Conservation (phyloP, 768 basidiomycete genomes). For the Leccinum pellstonianum region DNA sequence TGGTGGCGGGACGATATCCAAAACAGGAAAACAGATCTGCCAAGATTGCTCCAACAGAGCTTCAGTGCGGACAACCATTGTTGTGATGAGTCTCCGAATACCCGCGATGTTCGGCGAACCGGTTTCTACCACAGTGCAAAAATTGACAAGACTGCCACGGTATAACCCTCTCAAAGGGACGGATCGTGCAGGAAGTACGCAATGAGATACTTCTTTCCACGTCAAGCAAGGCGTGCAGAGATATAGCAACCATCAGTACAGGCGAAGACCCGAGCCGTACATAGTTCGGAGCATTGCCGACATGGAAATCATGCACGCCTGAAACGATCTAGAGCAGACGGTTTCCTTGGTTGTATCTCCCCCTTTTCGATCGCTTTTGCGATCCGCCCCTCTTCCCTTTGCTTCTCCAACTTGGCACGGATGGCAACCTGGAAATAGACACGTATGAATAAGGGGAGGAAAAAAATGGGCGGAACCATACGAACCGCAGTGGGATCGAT, state of each 20-base stretch:
- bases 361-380: constrained; percentile 37
- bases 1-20: not conserved
- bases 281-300: not conserved
- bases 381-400: constrained; percentile 44
- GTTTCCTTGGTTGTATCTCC: constrained; percentile 28
- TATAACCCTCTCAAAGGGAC: not conserved
- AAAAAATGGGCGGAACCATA: constrained; percentile 1
- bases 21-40: not conserved
- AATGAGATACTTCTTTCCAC: not conserved
- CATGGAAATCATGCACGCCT: constrained; percentile 20
- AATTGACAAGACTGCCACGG: not conserved
- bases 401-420: constrained; percentile 63
- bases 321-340: constrained; percentile 38
- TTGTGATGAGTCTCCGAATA: not conserved
- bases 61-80: not conserved
- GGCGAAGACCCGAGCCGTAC: not conserved
- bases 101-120: not conserved
- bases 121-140: not conserved
- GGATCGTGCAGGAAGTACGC: no score
- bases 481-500: constrained; percentile 77
- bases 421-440: constrained; percentile 47
- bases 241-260: not conserved
- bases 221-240: not conserved
- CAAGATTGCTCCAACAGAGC: no score
- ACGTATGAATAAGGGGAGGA: not conserved